These are phyloP conservation scores for Bocquillonia castaneifolia DNA, from an alignment of 441 rosid genomes.

Conservation along the genomic window DNA sequence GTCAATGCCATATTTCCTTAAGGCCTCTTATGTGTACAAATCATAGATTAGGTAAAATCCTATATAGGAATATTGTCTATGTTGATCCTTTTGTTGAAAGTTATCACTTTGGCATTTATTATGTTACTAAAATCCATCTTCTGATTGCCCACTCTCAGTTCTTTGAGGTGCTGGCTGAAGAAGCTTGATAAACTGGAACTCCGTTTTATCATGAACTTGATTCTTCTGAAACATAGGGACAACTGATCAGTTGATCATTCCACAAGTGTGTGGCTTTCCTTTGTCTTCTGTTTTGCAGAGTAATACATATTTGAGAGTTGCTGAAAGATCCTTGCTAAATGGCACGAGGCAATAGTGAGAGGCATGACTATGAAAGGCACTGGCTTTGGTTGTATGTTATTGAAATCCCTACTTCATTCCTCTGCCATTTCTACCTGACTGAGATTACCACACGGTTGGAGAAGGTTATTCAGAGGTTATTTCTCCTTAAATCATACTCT, in stretches of 20 bases:
- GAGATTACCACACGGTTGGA: background rate
- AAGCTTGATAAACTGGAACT: no score
- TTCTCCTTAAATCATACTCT: background rate
- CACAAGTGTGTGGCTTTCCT: background rate
- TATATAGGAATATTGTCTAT: background rate
- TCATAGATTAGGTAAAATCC: background rate
- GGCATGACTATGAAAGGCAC: background rate
- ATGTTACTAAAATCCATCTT: no score
- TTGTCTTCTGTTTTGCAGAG: background rate
- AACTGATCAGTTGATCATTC: no score
- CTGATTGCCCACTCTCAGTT: no score
- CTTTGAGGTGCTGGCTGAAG: no score
- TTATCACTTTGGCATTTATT: no score
- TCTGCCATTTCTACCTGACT: background rate
- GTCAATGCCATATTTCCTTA: conserved; percentile 81
- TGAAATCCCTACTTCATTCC: background rate
- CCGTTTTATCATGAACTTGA: no score
- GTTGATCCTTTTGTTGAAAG: background rate
- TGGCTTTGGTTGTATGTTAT: background rate
- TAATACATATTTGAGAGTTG: background rate
- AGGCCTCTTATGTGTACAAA: conserved; percentile 21
- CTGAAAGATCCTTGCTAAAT: background rate
- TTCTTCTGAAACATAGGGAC: no score
- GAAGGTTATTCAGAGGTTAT: background rate
- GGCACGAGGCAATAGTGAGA: background rate